Evolutionary conservation across 345 rosid genomes (phyloP), one percentile per base, ranked within the genome.

Genomic region (Ceriops decandra): DNA sequence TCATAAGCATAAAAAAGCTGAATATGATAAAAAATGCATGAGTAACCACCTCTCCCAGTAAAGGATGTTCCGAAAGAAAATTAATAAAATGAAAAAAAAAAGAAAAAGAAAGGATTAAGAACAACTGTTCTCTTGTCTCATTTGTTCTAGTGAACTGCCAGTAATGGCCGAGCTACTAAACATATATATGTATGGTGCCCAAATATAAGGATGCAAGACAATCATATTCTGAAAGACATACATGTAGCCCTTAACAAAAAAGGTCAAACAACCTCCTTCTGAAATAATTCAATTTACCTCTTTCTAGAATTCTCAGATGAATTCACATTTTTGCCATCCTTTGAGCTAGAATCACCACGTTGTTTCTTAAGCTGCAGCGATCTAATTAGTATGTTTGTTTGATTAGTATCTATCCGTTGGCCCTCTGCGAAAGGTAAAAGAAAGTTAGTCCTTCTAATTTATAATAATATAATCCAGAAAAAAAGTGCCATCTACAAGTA

Each of bases 371-470:
- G 74, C 72, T 81, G 78, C 62, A 93, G 98, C 1, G 98, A 87
- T 82, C 98, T 84, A 68, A 93, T 91, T 69, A 93, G 73, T 79
- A 91, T 93, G 77, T 93, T 93, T 68, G 88, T 86, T 84, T 85
- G 97, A 75, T 93, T 86, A 42, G 98, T 93, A 81, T 83, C 86
- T 81, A 93, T 89, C 68, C 70, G 76, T 76, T 91, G 98, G 54
- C 78, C 83, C 74, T 83, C 98, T 89, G 88, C 21, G 78, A 71
- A 35, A 74, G 69, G 38, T 6, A 38, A 62, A 54, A 69, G 31
- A 66, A 57, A 70, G 66, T 80, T 57, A 76, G 63, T 58, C 68
- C 33, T 52, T 66, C 36, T 16, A 69, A 51, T 38, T 66, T 57
- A n/a, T 46, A 57, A 68, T 52, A 42, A 61, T 54, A 53, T 30